phyloP scores from a whole-genome alignment of 352 stramenopile genomes.

The Salisapilia sapeloensis region DNA sequence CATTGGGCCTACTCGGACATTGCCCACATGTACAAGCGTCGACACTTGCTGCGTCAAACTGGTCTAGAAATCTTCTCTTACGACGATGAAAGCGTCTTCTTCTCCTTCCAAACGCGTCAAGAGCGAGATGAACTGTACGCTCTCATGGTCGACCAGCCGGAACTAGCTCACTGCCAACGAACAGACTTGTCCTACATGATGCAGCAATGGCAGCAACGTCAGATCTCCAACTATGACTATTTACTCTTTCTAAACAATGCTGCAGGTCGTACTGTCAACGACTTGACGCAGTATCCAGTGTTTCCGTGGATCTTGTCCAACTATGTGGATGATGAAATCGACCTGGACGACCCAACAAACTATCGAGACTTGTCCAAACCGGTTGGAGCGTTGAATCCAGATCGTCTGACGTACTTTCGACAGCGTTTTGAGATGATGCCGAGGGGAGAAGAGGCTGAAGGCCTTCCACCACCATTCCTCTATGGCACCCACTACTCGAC shows the following conservation, averaged over 20 bases:
- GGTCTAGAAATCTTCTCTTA: slow-evolving; percentile 76
- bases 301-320: slow-evolving; percentile 94
- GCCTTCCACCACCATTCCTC: slow-evolving; percentile 80
- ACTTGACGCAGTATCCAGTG: slow-evolving; percentile 93
- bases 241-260: slow-evolving; percentile 80
- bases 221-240: slow-evolving; percentile 93
- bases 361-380: slow-evolving; percentile 93
- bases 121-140: slow-evolving; percentile 76
- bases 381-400: slow-evolving; percentile 87
- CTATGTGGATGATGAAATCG: slow-evolving; percentile 71
- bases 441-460: slow-evolving; percentile 50
- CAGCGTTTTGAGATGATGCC: slow-evolving; percentile 84
- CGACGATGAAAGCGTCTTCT: slow-evolving; percentile 58
- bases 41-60: slow-evolving; percentile 82
- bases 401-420: slow-evolving; percentile 78
- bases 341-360: slow-evolving; percentile 62
- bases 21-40: slow-evolving; percentile 69
- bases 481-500: slow-evolving; percentile 92
- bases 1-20: slow-evolving; percentile 73
- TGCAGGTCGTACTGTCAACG: slow-evolving; percentile 72
- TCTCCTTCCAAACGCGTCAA: slow-evolving; percentile 49
- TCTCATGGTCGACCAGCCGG: slow-evolving; percentile 64
- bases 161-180: slow-evolving; percentile 36
- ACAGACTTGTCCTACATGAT: slow-evolving; percentile 62
- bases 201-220: slow-evolving; percentile 59